These are phyloP conservation scores for Penicillium ochrochloron DNA, from an alignment of 495 filamentous ascomycete species.

Conservation along the genomic window DNA sequence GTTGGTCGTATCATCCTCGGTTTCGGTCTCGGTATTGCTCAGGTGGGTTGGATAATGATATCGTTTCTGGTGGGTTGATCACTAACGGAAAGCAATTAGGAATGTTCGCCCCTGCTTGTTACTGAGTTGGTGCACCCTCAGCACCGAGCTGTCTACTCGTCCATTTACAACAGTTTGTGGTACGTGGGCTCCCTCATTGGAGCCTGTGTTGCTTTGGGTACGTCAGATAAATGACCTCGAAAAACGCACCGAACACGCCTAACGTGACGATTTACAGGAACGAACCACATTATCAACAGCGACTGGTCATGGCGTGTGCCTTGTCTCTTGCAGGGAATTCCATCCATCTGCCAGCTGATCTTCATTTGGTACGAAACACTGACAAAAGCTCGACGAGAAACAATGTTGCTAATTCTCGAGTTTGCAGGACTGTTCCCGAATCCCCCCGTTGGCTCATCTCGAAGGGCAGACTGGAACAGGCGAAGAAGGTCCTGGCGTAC, in stretches of 20 bases:
- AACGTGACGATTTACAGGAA: conserved; percentile 32
- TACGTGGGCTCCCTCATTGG: conserved; percentile 56
- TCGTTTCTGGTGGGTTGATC: background rate
- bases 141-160: conserved; percentile 67
- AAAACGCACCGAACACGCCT: conserved; percentile 43
- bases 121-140: conserved; percentile 70
- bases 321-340: conserved; percentile 46
- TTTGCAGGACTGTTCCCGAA: conserved; percentile 42
- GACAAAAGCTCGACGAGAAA: background rate
- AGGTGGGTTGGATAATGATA: conserved; percentile 24
- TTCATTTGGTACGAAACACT: conserved; percentile 36
- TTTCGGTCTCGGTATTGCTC: conserved; percentile 64
- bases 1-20: conserved; percentile 60
- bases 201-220: conserved; percentile 32
- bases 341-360: conserved; percentile 46
- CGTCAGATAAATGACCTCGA: conserved; percentile 35
- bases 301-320: conserved; percentile 56
- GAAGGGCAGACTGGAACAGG: conserved; percentile 41
- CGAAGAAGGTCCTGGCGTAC: conserved; percentile 35
- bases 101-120: conserved; percentile 65
- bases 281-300: conserved; percentile 41
- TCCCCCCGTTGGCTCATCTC: conserved; percentile 52
- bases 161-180: conserved; percentile 63
- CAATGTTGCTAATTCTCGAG: conserved; percentile 18
- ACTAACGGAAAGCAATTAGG: conserved; percentile 37